Conservation (phyloP, 179 eudicot species). For the Beta macrorhiza region DNA sequence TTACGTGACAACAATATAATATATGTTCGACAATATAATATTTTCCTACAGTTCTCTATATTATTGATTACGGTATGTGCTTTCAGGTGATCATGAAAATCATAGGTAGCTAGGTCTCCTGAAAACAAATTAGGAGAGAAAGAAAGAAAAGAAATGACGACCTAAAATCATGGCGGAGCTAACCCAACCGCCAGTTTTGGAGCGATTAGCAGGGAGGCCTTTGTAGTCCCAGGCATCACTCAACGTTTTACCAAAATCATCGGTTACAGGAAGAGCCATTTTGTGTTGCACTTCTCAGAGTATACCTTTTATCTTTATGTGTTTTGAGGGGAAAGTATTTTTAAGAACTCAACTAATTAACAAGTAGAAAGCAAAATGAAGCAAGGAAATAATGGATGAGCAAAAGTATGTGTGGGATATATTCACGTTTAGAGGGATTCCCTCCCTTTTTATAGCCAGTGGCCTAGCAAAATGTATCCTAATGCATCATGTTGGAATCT, state of each 20-base stretch:
- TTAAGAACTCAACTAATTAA: neutral
- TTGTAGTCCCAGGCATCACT: slow-evolving; percentile 90
- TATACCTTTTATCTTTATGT: neutral
- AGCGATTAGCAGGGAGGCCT: slow-evolving; percentile 58
- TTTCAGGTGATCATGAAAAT: too few relatives aligned
- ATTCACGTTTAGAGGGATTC: slow-evolving; percentile 16
- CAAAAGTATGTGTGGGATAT: neutral
- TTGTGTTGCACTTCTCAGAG: neutral
- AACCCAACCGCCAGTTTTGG: slow-evolving; percentile 81
- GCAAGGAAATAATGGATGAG: neutral
- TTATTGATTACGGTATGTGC: too few relatives aligned
- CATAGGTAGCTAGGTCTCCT: neutral
- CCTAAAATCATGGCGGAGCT: slow-evolving; percentile 88
- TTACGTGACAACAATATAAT: neutral
- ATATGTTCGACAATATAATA: too few relatives aligned
- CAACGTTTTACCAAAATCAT: slow-evolving; percentile 41
- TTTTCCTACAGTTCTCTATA: too few relatives aligned
- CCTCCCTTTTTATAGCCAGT: slow-evolving; percentile 27
- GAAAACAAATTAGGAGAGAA: too few relatives aligned
- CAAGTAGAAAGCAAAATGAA: neutral
- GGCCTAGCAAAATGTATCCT: slow-evolving; percentile 10
- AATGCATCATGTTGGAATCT: slow-evolving; percentile 13
- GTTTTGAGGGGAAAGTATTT: neutral
- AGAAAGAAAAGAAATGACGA: slow-evolving; percentile 11
- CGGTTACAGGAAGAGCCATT: slow-evolving; percentile 46